These are phyloP conservation scores for Tolypocladium album DNA, from an alignment of 2,329 filamentous ascomycete genomes.

Conservation along the genomic window DNA sequence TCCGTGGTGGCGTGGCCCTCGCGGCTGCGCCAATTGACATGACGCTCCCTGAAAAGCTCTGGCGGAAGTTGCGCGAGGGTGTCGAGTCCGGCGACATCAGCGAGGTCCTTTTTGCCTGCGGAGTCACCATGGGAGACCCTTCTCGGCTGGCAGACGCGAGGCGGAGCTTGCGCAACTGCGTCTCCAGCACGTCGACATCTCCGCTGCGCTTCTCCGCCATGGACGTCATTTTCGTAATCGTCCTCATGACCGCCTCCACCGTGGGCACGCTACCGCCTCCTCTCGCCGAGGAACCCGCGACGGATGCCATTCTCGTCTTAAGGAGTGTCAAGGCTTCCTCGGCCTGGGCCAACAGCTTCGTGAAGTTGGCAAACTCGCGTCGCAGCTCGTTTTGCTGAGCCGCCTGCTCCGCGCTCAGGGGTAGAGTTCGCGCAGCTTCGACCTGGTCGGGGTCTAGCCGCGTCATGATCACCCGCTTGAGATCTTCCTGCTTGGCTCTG, in stretches of 20 bases:
- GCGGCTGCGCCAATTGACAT: slow-evolving; percentile 30
- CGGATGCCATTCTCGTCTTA: slow-evolving; percentile 61
- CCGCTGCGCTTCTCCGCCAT: slow-evolving; percentile 88
- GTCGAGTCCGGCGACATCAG: slow-evolving; percentile 33
- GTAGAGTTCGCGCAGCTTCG: slow-evolving; percentile 55
- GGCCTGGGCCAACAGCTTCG: slow-evolving; percentile 62
- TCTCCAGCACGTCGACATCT: slow-evolving; percentile 83
- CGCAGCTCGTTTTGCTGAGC: slow-evolving; percentile 77
- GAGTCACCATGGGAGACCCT: slow-evolving; percentile 29
- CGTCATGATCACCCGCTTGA: slow-evolving; percentile 64
- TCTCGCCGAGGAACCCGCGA: slow-evolving; percentile 37
- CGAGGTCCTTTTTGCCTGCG: slow-evolving; percentile 23
- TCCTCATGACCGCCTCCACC: slow-evolving; percentile 83
- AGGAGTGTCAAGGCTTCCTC: slow-evolving; percentile 75
- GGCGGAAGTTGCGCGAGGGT: slow-evolving; percentile 29
- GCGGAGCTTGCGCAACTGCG: slow-evolving; percentile 67
- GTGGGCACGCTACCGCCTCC: slow-evolving; percentile 54
- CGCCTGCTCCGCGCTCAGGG: slow-evolving; percentile 74
- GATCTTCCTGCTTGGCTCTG: slow-evolving; percentile 64
- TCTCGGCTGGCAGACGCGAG: slow-evolving; percentile 35
- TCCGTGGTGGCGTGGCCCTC: slow-evolving; percentile 38
- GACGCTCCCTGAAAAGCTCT: slow-evolving; percentile 21
- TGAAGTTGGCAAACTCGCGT: slow-evolving; percentile 61
- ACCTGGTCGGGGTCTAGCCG: slow-evolving; percentile 56
- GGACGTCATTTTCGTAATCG: slow-evolving; percentile 82